Conservation (phyloP, 2,329 filamentous ascomycete genomes). For the Ophiocordyceps unilateralis region DNA sequence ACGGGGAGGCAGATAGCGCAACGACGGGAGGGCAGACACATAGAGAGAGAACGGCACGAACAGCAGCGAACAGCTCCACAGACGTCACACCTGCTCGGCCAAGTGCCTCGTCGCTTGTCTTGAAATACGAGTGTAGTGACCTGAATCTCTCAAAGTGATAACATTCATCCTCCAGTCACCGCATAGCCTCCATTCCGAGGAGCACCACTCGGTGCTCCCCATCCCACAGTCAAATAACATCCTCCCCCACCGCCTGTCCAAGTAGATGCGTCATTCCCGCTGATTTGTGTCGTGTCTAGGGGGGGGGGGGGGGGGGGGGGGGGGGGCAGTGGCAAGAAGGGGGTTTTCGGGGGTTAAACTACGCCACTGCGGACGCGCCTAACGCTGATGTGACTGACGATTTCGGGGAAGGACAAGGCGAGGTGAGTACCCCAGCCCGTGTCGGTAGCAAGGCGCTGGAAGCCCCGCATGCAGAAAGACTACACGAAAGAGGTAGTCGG, state of each 20-base stretch:
- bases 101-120: no score
- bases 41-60: no score
- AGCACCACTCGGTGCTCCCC: conserved; percentile 3
- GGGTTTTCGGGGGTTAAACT: conserved; percentile 1
- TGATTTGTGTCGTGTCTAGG: not conserved
- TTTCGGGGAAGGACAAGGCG: conserved; percentile 1
- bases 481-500: not conserved
- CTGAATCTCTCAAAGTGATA: conserved; percentile 4
- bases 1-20: no score
- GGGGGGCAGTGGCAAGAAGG: conserved; percentile 1
- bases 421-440: not conserved
- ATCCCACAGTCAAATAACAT: conserved; percentile 1
- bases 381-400: conserved; percentile 7
- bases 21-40: no score
- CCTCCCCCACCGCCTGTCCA: conserved; percentile 1
- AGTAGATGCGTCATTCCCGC: not conserved
- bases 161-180: conserved; percentile 3
- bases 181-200: not conserved
- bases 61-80: not conserved
- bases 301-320: not conserved
- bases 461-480: not conserved
- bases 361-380: conserved; percentile 3
- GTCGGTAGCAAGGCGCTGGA: not conserved
- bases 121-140: conserved; percentile 5
- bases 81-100: no score